Evolutionary conservation across 2,329 filamentous ascomycete species (phyloP), one percentile per base, ranked within the genome.

Genomic region (Arthrobotrys iridis): DNA sequence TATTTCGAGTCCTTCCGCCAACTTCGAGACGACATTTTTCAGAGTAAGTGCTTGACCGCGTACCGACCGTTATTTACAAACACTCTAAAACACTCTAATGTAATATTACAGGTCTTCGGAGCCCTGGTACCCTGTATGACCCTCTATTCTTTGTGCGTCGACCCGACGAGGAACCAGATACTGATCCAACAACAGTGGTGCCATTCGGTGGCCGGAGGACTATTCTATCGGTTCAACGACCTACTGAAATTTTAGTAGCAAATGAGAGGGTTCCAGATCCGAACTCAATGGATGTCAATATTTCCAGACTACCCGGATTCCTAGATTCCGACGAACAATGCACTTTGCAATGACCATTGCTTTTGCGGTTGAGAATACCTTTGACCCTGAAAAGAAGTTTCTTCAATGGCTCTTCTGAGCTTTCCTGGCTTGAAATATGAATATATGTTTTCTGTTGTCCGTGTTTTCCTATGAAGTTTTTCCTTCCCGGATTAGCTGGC

Each of bases 11-110:
- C 33, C 13, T 75, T 75, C 15, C 57, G 41, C 4, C 13, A 58
- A n/a, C 58, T 68, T 5, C 63, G 63, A n/a, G 71, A 64, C 20
- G 63, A 58, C n/a, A 64, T 75, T 33, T 68, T 58, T 15, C 26
- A 59, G 22, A 64, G 71, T 68, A 48, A 58, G 70, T 30, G 30
- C 20, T 43, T 2, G 5, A 7, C 28, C 37, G 1, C 35, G 15
- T 52, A 52, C 24, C 13, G 13, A 15, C n/a, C 3, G 11, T 2
- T 2, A 15, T 10, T 40, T 52, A 52, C 13, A 11, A 4, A 40
- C 4, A 40, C 1, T 64, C 30, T 58, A 22, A 20, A 6, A 15
- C 41, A 50, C 48, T 10, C 28, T 40, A 7, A 33, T 33, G 28
- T 5, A 5, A 33, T 33, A 33, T 2, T 18, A 30, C 41, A 74